Conservation (phyloP, 2,329 filamentous ascomycete species). For the Colletotrichum karsti region DNA sequence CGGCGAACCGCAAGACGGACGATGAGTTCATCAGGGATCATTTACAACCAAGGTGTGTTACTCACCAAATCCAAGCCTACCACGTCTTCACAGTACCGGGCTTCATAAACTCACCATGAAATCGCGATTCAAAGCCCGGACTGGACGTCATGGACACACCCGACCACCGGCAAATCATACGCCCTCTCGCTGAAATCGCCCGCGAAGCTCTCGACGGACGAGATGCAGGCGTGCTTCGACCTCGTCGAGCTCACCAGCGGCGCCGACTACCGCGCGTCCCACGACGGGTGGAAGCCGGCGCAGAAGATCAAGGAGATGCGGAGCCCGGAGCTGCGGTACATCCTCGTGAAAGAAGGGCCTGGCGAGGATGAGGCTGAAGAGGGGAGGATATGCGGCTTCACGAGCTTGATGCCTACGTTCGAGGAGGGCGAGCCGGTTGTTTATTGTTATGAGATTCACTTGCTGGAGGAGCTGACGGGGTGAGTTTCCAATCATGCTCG, state of each 20-base stretch:
- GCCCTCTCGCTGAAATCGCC: constrained; percentile 52
- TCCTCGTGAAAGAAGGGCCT: constrained; percentile 60
- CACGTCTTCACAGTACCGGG: no score
- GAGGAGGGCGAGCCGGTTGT: constrained; percentile 73
- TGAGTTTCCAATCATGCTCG: constrained; percentile 44
- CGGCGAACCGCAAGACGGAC: constrained; percentile 56
- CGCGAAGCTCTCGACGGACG: constrained; percentile 45
- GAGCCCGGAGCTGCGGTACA: constrained; percentile 72
- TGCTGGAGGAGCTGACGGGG: constrained; percentile 64
- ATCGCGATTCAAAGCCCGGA: constrained; percentile 26
- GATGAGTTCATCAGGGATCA: constrained; percentile 58
- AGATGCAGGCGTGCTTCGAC: constrained; percentile 62
- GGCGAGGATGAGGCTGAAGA: constrained; percentile 32
- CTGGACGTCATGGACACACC: constrained; percentile 60
- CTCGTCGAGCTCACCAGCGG: constrained; percentile 72
- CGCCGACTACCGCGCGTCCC: constrained; percentile 69
- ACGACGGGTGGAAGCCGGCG: constrained; percentile 68
- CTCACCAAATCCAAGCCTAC: neutral
- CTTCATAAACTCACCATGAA: neutral
- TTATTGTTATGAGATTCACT: constrained; percentile 84
- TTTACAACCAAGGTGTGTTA: constrained; percentile 51
- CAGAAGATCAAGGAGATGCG: constrained; percentile 75
- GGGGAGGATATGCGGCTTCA: constrained; percentile 58
- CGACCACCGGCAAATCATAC: constrained; percentile 50
- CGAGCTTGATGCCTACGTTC: constrained; percentile 76